Evolutionary conservation across 2,329 filamentous ascomycete genomes (phyloP), one percentile per base, ranked within the genome.

Genomic region (Xylaria hypoxylon): DNA sequence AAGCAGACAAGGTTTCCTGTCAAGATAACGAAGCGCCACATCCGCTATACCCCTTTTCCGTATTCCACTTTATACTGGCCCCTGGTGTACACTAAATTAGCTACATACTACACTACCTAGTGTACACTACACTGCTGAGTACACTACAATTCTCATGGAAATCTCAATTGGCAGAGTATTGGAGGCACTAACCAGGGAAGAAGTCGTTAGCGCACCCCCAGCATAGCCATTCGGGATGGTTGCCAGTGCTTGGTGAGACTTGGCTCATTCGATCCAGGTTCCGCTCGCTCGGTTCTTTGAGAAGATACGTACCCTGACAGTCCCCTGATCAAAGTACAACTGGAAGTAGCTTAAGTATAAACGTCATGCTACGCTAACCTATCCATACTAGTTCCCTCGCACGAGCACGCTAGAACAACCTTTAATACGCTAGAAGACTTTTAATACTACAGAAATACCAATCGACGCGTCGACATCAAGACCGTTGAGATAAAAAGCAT

Each of bases 201-300:
- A 31, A 55, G 33, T 40, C 7, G 22, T 45, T 59, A 63, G 67
- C 47, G 67, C 55, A n/a, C 15, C 38, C 53, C 2, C 1, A 33
- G 35, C n/a, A 42, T 51, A 48, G 60, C 68, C 68, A 62, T 67
- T 68, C 68, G 68, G 68, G 66, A 68, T 53, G 19, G 58, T 59
- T 70, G 59, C 68, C 66, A 64, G 60, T 42, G 33, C 55, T 59
- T 64, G 61, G 64, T 45, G 45, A 40, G 64, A 63, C 67, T 69
- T 62, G 61, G 59, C 66, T 67, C 47, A 44, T 65, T 66, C 62
- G 62, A 68, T 68, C 65, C 56, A 57, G 57, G 65, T 68, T 65
- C 66, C 68, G 60, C 59, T 45, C 56, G 55, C 53, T 64, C 56
- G 65, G 68, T 68, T 65, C 62, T 33, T 51, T 48, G 53, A 65